Evolutionary conservation across 768 basidiomycete genomes (phyloP).

Genomic region (Imleria badia): DNA sequence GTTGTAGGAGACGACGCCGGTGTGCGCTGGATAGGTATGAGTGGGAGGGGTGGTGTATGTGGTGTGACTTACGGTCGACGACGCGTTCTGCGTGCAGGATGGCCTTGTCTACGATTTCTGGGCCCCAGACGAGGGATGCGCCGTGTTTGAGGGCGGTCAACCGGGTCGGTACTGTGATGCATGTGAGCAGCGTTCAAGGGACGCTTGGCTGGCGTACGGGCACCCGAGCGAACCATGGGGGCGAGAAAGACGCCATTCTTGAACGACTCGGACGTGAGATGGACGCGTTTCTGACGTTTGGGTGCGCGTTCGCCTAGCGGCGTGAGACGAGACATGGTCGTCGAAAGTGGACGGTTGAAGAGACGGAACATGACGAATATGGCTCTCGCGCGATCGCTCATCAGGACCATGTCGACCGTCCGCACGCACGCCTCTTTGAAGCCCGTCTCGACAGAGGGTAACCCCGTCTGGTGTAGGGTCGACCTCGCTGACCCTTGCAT

Average conservation of each 20-base stretch:
- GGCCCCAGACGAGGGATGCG: constrained; percentile 93
- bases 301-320: constrained; percentile 26
- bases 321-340: background rate
- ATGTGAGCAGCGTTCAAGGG: background rate
- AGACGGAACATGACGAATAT: background rate
- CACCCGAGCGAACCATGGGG: constrained; percentile 96
- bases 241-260: constrained; percentile 92
- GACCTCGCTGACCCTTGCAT: background rate
- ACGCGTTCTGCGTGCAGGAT: constrained; percentile 80
- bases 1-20: constrained; percentile 85
- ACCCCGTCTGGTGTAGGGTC: too few species aligned
- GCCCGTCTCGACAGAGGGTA: constrained; percentile 35
- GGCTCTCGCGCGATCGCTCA: background rate
- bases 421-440: constrained; percentile 37
- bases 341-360: background rate
- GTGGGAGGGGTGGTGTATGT: background rate
- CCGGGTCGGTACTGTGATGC: constrained; percentile 71
- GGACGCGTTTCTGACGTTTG: constrained; percentile 57
- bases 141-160: constrained; percentile 89
- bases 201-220: constrained; percentile 52
- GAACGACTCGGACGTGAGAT: constrained; percentile 73
- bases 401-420: constrained; percentile 26
- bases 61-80: constrained; percentile 72
- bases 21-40: constrained; percentile 53
- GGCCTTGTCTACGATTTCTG: constrained; percentile 95